Base-by-base conservation (phyloP, 2,329 filamentous ascomycete genomes). In the Penicillium hesseltinei region DNA sequence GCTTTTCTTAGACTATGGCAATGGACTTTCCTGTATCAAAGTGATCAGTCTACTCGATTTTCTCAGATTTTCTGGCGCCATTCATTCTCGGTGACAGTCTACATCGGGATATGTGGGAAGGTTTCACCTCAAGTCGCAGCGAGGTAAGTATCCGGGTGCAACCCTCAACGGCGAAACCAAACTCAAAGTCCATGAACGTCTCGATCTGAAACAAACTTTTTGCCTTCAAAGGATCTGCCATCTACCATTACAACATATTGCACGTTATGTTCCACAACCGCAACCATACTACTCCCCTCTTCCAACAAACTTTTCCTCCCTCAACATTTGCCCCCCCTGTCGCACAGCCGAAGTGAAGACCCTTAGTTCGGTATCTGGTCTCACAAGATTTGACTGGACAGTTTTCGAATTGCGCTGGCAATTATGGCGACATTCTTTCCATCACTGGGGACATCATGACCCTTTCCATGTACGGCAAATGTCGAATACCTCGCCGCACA, bases 361-460 rank as follows among this genome's bases (percentile, higher is more conserved):
- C 23, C 27, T 36, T 38, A 29, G 17, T 40, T 13, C 15, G 21
- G 1, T 17, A 19, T 42, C 23, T 17, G 4, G 25, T 42, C 17
- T 59, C 46, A 62, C 56, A 51, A 64, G 17, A 65, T 51, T 39
- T 59, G 59, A 23, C 56, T 51, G 4, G 55, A 50, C 21, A 66
- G 29, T 19, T 66, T 65, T 21, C 68, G 57, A 48, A 71, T 65
- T 4, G 63, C 68, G 42, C 52, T 47, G 6, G 66, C 59, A 51
- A 71, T 65, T 21, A 61, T 33, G n/a, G 58, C 51, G 13, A 71
- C 61, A 42, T 67, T 68, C 39, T 61, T 67, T 25, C 29, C 50
- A 51, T 71, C 69, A 5, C 46, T 53, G 5, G 69, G 69, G 19
- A 71, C 59, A 46, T 69, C 64, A 57, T 71, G 69, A 1, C 67